Evolutionary conservation across 2,329 filamentous ascomycete genomes (phyloP).

Genomic region (Ceratocystiopsis sp.): DNA sequence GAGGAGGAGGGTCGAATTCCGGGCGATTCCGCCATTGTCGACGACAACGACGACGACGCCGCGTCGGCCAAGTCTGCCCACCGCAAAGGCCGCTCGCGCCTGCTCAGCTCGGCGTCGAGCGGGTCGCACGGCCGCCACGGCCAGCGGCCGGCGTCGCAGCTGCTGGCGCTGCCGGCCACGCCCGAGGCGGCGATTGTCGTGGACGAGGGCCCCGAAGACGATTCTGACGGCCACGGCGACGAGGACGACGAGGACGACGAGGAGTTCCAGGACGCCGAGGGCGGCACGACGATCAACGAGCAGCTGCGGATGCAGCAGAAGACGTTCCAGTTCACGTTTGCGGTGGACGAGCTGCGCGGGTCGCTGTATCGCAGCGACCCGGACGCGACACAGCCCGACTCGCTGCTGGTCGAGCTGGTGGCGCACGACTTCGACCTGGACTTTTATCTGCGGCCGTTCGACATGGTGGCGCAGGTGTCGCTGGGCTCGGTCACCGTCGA

Average conservation of each 20-base stretch:
- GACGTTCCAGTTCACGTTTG: slow-evolving; percentile 93
- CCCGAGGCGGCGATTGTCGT: slow-evolving; percentile 60
- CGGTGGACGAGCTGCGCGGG: slow-evolving; percentile 82
- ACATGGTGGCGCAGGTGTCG: slow-evolving; percentile 85
- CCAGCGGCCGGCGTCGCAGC: slow-evolving; percentile 48
- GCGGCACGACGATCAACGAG: slow-evolving; percentile 33
- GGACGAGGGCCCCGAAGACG: slow-evolving; percentile 50
- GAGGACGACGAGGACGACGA: slow-evolving; percentile 48
- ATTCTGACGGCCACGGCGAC: slow-evolving; percentile 46
- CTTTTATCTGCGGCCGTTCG: slow-evolving; percentile 74
- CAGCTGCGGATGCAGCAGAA: slow-evolving; percentile 66
- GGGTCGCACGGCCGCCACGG: slow-evolving; percentile 29
- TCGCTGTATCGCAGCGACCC: slow-evolving; percentile 80
- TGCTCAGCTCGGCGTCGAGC: slow-evolving; percentile 27
- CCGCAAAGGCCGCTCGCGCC: slow-evolving; percentile 20
- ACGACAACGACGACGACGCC: neutral
- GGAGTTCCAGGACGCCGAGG: slow-evolving; percentile 46
- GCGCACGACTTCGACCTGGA: slow-evolving; percentile 78
- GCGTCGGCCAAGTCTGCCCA: slow-evolving; percentile 10
- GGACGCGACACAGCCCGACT: slow-evolving; percentile 56
- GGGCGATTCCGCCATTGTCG: slow-evolving; percentile 5
- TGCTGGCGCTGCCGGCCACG: slow-evolving; percentile 41
- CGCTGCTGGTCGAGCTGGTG: slow-evolving; percentile 75
- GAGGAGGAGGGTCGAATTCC: slow-evolving; percentile 14
- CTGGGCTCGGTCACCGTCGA: slow-evolving; percentile 77